Evolutionary conservation across 306 rosid species (phyloP).

Genomic region (Luffa acutangula): DNA sequence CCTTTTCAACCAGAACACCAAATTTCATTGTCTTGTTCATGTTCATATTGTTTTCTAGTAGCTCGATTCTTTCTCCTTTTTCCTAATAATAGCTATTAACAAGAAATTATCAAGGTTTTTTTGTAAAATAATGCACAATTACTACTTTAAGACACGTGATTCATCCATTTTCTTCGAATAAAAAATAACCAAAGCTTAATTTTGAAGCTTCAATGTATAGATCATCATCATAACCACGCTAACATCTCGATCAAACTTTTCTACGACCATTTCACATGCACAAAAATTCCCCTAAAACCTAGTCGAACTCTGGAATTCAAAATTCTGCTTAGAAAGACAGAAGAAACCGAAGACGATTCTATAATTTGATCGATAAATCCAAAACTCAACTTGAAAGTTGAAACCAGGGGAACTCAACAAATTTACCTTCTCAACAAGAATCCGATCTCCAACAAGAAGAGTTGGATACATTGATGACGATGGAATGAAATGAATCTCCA

Average conservation of each 20-base stretch:
- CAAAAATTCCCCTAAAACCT: not conserved
- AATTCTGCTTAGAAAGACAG: not conserved
- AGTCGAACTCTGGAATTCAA: not conserved
- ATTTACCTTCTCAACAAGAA: slow-evolving; percentile 57
- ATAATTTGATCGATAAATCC: not conserved
- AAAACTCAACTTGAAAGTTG: not conserved
- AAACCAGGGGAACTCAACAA: not conserved
- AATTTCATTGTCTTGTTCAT: not conserved
- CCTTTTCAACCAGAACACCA: not conserved
- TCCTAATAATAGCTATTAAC: not conserved
- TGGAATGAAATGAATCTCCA: slow-evolving; percentile 64
- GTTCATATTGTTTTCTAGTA: not conserved
- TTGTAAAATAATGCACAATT: not conserved
- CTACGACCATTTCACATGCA: not conserved
- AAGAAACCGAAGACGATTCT: not conserved
- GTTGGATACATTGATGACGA: slow-evolving; percentile 87
- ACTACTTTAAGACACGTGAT: not conserved
- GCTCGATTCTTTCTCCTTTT: not conserved
- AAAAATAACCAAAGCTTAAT: not conserved
- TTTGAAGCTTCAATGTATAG: not conserved
- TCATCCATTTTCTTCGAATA: not conserved
- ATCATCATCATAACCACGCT: not conserved
- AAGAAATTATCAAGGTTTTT: not conserved
- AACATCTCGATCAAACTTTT: not conserved
- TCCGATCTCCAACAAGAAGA: slow-evolving; percentile 67